Evolutionary conservation across 2,329 filamentous ascomycete species (phyloP).

Genomic region (Bipolaris gigantea): DNA sequence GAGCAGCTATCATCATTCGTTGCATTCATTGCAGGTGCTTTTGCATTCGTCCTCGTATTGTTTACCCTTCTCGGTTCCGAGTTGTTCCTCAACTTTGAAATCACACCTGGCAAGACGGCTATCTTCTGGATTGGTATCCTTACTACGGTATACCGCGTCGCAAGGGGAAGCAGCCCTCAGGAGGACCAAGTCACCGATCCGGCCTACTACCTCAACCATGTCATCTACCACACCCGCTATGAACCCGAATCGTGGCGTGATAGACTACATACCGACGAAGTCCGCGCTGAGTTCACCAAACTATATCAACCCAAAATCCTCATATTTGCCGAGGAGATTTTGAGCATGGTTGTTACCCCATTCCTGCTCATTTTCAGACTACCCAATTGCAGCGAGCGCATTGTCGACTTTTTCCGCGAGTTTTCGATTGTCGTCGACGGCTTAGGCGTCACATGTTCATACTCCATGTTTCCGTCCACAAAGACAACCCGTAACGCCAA

Average conservation of each 20-base stretch:
- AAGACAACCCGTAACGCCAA: slow-evolving; percentile 63
- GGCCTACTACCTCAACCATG: slow-evolving; percentile 81
- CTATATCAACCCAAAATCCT: slow-evolving; percentile 91
- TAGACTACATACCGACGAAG: slow-evolving; percentile 89
- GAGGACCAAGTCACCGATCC: slow-evolving; percentile 92
- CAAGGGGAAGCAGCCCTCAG: slow-evolving; percentile 78
- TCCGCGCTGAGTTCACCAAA: slow-evolving; percentile 84
- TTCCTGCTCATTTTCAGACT: slow-evolving; percentile 85
- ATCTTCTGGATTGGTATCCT: slow-evolving; percentile 88
- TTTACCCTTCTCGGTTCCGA: slow-evolving; percentile 89
- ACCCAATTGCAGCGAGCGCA: slow-evolving; percentile 84
- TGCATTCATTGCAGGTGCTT: slow-evolving; percentile 82
- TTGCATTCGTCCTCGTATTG: slow-evolving; percentile 81
- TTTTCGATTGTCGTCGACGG: slow-evolving; percentile 97
- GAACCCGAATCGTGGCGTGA: slow-evolving; percentile 86
- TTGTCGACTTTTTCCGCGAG: slow-evolving; percentile 97
- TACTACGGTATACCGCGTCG: slow-evolving; percentile 79
- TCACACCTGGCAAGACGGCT: slow-evolving; percentile 83
- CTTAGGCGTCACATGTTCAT: slow-evolving; percentile 93
- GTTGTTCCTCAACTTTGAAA: slow-evolving; percentile 86
- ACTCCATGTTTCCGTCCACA: slow-evolving; percentile 96
- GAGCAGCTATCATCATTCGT: slow-evolving; percentile 83
- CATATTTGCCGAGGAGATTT: slow-evolving; percentile 88
- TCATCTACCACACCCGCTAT: slow-evolving; percentile 92
- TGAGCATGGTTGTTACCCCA: slow-evolving; percentile 90